These are phyloP conservation scores for Syzygium syzygioides DNA, from an alignment of 441 rosid species.

Conservation along the genomic window DNA sequence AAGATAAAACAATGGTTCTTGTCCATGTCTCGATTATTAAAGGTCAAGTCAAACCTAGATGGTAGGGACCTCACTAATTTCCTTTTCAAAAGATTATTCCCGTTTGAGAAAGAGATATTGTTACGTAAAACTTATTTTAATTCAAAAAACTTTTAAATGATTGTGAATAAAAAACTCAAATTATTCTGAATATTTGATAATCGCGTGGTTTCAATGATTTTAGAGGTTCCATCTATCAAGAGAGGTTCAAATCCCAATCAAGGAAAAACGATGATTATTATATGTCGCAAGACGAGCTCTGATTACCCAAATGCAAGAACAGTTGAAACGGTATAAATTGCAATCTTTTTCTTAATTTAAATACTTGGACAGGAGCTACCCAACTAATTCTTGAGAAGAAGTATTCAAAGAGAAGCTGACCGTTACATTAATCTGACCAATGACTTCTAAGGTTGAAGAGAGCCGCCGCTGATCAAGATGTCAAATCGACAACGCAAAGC, in stretches of 20 bases:
- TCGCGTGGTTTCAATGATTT: neutral
- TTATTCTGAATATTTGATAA: neutral
- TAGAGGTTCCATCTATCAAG: neutral
- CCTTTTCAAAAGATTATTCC: no score
- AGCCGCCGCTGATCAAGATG: neutral
- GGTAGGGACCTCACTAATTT: no score
- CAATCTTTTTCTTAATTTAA: neutral
- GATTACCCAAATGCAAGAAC: neutral
- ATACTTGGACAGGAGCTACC: neutral
- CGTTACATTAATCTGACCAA: neutral
- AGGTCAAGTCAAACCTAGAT: no score
- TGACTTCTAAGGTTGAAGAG: neutral
- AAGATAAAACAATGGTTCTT: no score
- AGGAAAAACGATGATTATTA: neutral
- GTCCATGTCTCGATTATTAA: no score
- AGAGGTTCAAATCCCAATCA: neutral
- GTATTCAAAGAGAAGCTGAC: neutral
- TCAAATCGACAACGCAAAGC: neutral
- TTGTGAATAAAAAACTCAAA: no score
- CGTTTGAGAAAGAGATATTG: no score
- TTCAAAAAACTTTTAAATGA: no score
- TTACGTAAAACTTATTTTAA: no score
- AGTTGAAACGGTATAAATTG: neutral
- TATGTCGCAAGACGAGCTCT: neutral
- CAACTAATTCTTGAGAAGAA: neutral